phyloP scores from a whole-genome alignment of 2,329 filamentous ascomycete genomes.

The Fusarium scirpi region DNA sequence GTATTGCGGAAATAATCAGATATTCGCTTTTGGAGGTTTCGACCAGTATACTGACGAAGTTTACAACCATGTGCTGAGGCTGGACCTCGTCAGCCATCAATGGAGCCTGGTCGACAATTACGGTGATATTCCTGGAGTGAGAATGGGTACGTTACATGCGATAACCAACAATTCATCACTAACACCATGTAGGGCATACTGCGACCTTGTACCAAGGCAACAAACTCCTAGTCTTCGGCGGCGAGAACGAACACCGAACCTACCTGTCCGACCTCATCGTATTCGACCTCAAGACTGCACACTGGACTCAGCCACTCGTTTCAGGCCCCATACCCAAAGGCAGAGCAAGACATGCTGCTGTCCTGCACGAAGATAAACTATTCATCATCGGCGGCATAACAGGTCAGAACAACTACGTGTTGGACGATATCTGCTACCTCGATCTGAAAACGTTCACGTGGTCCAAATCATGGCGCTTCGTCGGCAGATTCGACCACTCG shows the following conservation, averaged over 20 bases:
- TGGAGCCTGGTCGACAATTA: constrained; percentile 99
- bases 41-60: constrained; percentile 99
- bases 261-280: constrained; percentile 97
- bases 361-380: constrained; percentile 94
- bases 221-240: constrained; percentile 96
- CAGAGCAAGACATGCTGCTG: constrained; percentile 90
- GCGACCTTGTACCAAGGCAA: constrained; percentile 93
- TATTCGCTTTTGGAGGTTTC: constrained; percentile 98
- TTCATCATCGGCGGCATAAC: constrained; percentile 97
- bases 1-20: constrained; percentile 97
- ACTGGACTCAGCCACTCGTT: constrained; percentile 94
- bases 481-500: constrained; percentile 93
- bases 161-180: constrained; percentile 13
- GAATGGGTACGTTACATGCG: constrained; percentile 79
- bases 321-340: constrained; percentile 88
- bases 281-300: constrained; percentile 92
- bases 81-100: constrained; percentile 88
- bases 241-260: constrained; percentile 96
- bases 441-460: constrained; percentile 98
- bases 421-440: constrained; percentile 96
- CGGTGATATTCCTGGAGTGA: constrained; percentile 94
- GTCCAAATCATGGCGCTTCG: constrained; percentile 96
- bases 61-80: constrained; percentile 93
- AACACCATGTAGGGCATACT: constrained; percentile 77
- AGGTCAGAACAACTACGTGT: constrained; percentile 88